Evolutionary conservation across 257 asterid genomes (phyloP).

Genomic region (Cynanchum wilfordii): DNA sequence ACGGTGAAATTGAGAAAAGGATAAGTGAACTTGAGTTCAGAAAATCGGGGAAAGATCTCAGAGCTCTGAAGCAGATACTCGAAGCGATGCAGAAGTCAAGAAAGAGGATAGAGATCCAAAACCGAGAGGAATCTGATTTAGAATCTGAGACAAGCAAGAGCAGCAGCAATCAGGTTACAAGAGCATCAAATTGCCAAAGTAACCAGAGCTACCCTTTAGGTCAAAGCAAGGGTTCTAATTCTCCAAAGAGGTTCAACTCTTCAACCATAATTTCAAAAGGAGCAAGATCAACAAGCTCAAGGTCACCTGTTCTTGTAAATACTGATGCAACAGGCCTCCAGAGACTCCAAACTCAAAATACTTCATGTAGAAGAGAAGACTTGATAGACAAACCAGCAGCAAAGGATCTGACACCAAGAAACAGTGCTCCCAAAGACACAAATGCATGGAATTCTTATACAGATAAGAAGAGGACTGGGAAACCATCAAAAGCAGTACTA

Average conservation of each 20-base stretch:
- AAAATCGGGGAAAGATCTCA: constrained; percentile 79
- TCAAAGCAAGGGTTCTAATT: constrained; percentile 27
- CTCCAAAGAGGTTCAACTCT: constrained; percentile 39
- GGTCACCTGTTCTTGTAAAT: constrained; percentile 22
- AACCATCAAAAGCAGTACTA: constrained; percentile 26
- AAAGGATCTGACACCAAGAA: constrained; percentile 38
- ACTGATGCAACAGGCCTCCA: constrained; percentile 31
- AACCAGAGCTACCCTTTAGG: constrained; percentile 23
- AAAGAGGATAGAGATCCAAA: constrained; percentile 42
- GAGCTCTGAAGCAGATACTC: constrained; percentile 88
- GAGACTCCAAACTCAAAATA: constrained; percentile 25
- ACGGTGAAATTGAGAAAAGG: constrained; percentile 83
- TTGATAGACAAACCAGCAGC: constrained; percentile 32
- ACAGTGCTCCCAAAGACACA: constrained; percentile 26
- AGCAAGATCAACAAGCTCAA: constrained; percentile 27
- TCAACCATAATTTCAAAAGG: constrained; percentile 39
- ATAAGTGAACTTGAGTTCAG: constrained; percentile 69
- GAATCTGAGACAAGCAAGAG: constrained; percentile 29
- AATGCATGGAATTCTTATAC: constrained; percentile 23
- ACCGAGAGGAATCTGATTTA: constrained; percentile 32
- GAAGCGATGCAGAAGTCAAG: constrained; percentile 80
- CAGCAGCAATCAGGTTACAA: constrained; percentile 23
- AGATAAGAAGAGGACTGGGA: constrained; percentile 28
- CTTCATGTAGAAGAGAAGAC: constrained; percentile 27
- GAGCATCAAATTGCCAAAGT: constrained; percentile 25